A percentile compares a stretch with the other conserved stretches of the same genome.
Conservation (phyloP, 2,329 filamentous ascomycete species). For the Penicillium nordicum region DNA sequence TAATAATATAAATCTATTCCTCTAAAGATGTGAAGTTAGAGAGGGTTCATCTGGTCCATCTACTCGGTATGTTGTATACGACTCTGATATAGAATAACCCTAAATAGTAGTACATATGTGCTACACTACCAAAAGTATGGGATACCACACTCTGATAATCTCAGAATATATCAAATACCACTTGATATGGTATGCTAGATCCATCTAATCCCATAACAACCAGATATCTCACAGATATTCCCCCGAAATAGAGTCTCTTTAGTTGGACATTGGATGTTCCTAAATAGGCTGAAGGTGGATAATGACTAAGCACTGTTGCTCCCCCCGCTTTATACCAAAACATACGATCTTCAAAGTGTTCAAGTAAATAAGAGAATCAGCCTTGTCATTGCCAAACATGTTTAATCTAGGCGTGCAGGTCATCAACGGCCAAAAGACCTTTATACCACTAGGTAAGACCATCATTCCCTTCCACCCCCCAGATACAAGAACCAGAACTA, state of each 20-base stretch:
- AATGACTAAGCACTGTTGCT: background rate
- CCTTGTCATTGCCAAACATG: slow-evolving; percentile 5
- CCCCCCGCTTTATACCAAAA: background rate
- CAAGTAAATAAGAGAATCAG: background rate
- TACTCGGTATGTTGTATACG: no score
- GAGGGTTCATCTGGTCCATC: background rate
- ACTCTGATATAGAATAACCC: background rate
- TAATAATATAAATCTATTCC: background rate
- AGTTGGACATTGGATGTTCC: background rate
- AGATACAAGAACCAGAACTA: background rate
- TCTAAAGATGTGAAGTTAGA: background rate
- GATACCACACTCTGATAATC: background rate
- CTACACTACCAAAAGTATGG: background rate
- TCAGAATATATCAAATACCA: background rate
- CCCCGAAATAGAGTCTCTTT: background rate
- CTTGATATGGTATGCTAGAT: background rate
- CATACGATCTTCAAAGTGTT: background rate
- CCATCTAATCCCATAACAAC: background rate
- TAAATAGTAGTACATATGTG: background rate
- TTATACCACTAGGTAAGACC: slow-evolving; percentile 31
- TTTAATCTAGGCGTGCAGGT: slow-evolving; percentile 13
- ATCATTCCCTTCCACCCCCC: background rate
- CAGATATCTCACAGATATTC: background rate
- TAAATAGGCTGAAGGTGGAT: background rate
- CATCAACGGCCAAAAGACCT: slow-evolving; percentile 32